A percentile compares a stretch with the other conserved stretches of the same genome.
Evolutionary conservation across 176 grass and related monocot species (phyloP).

Genomic region (Ampelocalamus luodianensis): DNA sequence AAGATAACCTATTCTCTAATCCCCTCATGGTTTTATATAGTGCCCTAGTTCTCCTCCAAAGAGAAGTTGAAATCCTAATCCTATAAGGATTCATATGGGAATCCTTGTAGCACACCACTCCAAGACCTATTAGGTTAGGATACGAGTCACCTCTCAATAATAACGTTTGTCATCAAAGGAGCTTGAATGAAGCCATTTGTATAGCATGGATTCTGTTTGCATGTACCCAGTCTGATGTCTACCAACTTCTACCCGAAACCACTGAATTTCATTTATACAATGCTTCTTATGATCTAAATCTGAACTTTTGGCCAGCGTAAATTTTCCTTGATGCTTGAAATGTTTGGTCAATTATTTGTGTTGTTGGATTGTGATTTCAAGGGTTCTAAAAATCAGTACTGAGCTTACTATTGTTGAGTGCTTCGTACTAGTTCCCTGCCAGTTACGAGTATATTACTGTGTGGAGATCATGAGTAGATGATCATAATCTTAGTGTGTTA

Average conservation of each 20-base stretch:
- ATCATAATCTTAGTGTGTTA: no score
- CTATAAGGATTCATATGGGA: no score
- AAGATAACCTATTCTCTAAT: no score
- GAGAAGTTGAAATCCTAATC: no score
- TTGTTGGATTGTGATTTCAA: neutral
- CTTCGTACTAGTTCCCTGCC: neutral
- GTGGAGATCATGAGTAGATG: no score
- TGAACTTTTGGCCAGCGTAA: neutral
- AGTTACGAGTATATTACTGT: neutral
- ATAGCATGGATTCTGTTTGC: neutral
- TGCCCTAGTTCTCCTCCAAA: no score
- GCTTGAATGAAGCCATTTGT: slow-evolving; percentile 2
- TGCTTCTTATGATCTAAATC: neutral
- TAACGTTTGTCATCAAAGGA: neutral
- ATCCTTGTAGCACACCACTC: no score
- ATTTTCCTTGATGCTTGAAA: neutral
- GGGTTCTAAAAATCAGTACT: neutral
- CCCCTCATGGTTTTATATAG: no score
- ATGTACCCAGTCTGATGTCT: neutral
- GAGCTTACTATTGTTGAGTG: neutral
- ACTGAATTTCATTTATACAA: neutral
- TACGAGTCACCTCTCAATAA: no score
- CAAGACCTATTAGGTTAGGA: no score
- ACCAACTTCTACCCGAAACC: neutral
- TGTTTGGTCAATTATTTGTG: neutral